These are phyloP conservation scores for Mortierella sp. DNA, from an alignment of 371 early-diverging fungal species.

Conservation along the genomic window DNA sequence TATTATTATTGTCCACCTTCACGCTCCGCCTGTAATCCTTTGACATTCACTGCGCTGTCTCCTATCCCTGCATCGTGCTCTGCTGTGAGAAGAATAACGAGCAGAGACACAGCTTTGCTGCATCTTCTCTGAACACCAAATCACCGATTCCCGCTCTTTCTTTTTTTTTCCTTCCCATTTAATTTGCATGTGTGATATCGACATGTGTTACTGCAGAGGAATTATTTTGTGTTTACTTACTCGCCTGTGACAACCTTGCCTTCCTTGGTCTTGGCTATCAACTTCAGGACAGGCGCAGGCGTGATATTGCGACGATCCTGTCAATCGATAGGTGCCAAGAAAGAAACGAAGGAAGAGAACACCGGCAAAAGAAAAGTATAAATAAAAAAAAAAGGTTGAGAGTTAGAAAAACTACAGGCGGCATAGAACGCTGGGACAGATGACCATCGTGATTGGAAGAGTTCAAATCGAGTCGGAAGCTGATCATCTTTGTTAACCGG, in stretches of 20 bases:
- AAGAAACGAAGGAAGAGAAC: too few species aligned
- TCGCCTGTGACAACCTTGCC: conserved; percentile 31
- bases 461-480: neutral
- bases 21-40: neutral
- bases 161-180: neutral
- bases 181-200: neutral
- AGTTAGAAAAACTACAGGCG: neutral
- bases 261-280: conserved; percentile 31
- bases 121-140: neutral
- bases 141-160: neutral
- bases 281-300: conserved; percentile 62
- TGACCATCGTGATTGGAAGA: neutral
- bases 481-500: neutral
- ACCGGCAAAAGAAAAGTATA: neutral
- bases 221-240: conserved; percentile 11
- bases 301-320: conserved; percentile 66
- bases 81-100: neutral
- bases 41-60: neutral
- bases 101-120: neutral
- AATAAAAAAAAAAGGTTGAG: neutral
- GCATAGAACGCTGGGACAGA: neutral
- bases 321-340: too few species aligned
- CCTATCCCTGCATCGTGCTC: neutral
- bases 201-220: neutral
- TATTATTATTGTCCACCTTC: neutral